phyloP scores from a whole-genome alignment of 1,284 basidiomycete species.

The Abortiporus biennis region DNA sequence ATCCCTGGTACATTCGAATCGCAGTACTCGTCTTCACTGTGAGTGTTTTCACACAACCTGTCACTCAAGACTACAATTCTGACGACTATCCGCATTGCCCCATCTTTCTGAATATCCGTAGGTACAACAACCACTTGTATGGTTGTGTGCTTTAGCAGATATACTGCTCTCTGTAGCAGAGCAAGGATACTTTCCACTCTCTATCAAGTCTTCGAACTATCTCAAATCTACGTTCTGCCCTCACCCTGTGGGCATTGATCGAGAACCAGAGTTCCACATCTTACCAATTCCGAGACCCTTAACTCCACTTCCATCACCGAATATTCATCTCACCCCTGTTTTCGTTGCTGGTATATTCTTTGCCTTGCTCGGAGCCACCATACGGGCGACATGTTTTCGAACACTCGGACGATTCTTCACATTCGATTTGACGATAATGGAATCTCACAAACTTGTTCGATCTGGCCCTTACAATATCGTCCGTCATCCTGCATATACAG shows the following conservation, averaged over 20 bases:
- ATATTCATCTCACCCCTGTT: conserved; percentile 34
- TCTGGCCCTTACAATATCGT: conserved; percentile 47
- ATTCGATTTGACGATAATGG: conserved; percentile 54
- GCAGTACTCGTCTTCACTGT: conserved; percentile 56
- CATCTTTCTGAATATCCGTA: conserved; percentile 16
- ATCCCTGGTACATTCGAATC: conserved; percentile 47
- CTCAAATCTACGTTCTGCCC: conserved; percentile 28
- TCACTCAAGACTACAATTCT: too few species aligned
- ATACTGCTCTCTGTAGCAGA: conserved; percentile 36
- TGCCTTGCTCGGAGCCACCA: conserved; percentile 37
- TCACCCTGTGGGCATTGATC: not conserved
- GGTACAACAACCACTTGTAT: conserved; percentile 46
- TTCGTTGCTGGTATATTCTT: conserved; percentile 46
- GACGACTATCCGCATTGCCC: too few species aligned
- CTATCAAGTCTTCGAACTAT: conserved; percentile 20
- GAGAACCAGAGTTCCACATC: not conserved
- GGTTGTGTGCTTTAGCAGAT: conserved; percentile 45
- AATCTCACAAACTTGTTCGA: conserved; percentile 50
- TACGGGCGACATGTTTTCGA: conserved; percentile 33
- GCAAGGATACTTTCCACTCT: conserved; percentile 24
- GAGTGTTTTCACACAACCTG: conserved; percentile 8
- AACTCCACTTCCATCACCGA: conserved; percentile 19
- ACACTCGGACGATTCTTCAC: conserved; percentile 51
- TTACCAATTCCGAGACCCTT: not conserved
- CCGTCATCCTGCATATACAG: conserved; percentile 28